phyloP scores from a whole-genome alignment of 345 rosid species.

The thale cress (Arabidopsis thaliana) region TAIR10.1 NC_003071.7:8479501-8480000 shows the following conservation, averaged over 20 bases:
- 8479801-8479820: slow-evolving; percentile 15
- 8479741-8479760: slow-evolving; percentile 87
- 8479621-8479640: slow-evolving; percentile 20
- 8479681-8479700: background rate
- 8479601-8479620: slow-evolving; percentile 31
- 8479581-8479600: slow-evolving; percentile 41
- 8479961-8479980: slow-evolving; percentile 20
- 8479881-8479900: slow-evolving; percentile 79
- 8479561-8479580: slow-evolving; percentile 47
- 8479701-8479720: slow-evolving; percentile 9
- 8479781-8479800: slow-evolving; percentile 53
- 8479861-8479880: slow-evolving; percentile 92
- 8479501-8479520: slow-evolving; percentile 91
- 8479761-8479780: slow-evolving; percentile 82
- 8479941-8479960: slow-evolving; percentile 19
- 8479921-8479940: slow-evolving; percentile 82
- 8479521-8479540: slow-evolving; percentile 79
- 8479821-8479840: background rate
- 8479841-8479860: slow-evolving; percentile 31
- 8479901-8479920: slow-evolving; percentile 83
- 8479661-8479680: slow-evolving; percentile 21
- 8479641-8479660: slow-evolving; percentile 23
- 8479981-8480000: slow-evolving; percentile 30
- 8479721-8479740: slow-evolving; percentile 50
- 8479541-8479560: slow-evolving; percentile 48